A percentile compares a stretch with the other conserved stretches of the same genome.
phyloP scores from a whole-genome alignment of 352 stramenopile species.

The Blastocystis sp. region DNA sequence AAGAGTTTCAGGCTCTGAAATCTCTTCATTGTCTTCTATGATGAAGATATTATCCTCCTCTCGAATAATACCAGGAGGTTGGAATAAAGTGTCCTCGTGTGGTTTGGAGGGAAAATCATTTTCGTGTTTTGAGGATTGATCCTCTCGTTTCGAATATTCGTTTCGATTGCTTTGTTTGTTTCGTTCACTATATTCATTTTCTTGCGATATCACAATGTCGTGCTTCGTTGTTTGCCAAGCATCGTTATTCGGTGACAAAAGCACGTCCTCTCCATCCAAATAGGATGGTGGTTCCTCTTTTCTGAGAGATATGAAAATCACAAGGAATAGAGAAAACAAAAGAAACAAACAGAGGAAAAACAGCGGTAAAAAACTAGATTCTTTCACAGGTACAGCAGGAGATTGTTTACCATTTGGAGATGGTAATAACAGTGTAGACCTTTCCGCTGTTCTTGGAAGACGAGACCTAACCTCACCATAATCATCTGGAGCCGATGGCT shows the following conservation, averaged over 20 bases:
- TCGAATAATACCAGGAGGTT: not conserved
- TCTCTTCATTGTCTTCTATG: not conserved
- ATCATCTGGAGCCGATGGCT: not conserved
- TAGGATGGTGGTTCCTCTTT: not conserved
- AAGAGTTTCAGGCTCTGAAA: not conserved
- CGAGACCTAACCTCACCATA: not conserved
- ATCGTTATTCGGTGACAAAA: not conserved
- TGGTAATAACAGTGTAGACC: too few relatives aligned
- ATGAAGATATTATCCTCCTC: slow-evolving; percentile 42
- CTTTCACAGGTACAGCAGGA: not conserved
- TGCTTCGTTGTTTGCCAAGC: not conserved
- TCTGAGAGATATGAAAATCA: not conserved
- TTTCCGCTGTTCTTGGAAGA: not conserved
- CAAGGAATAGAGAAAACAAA: not conserved
- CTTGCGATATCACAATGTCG: too few relatives aligned
- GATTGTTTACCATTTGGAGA: too few relatives aligned
- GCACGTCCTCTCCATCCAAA: not conserved
- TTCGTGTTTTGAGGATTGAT: too few relatives aligned
- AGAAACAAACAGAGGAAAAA: not conserved
- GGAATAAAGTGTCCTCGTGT: too few relatives aligned
- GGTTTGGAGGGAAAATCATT: too few relatives aligned
- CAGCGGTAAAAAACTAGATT: not conserved
- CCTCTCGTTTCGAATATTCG: too few relatives aligned
- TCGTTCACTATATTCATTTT: too few relatives aligned
- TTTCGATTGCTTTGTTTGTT: too few relatives aligned